A percentile compares a stretch with the other conserved stretches of the same genome.
These are phyloP conservation scores for Inosperma sp. DNA, from an alignment of 768 basidiomycete genomes.

Conservation along the genomic window DNA sequence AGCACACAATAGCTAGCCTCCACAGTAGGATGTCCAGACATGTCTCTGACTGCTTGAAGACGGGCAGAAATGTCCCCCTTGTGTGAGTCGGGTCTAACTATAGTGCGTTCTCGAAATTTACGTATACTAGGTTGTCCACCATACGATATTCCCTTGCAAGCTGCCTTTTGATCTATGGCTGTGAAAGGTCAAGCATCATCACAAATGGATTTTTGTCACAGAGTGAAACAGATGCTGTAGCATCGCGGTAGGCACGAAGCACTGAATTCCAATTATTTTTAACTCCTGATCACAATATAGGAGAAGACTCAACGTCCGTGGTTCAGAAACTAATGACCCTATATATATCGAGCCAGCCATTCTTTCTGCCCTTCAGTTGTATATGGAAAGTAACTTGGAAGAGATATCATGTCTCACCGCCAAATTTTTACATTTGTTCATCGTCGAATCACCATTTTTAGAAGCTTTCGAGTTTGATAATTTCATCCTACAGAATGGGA, in stretches of 20 bases:
- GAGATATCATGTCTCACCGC: slow-evolving; percentile 50
- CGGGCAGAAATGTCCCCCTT: slow-evolving; percentile 24
- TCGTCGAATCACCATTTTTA: slow-evolving; percentile 54
- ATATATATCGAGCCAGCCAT: slow-evolving; percentile 57
- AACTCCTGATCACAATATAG: slow-evolving; percentile 27
- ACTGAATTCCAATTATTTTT: slow-evolving; percentile 15
- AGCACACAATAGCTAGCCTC: slow-evolving; percentile 43
- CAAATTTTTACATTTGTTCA: slow-evolving; percentile 59
- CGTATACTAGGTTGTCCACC: slow-evolving; percentile 38
- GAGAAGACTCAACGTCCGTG: slow-evolving; percentile 43
- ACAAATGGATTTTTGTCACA: slow-evolving; percentile 44
- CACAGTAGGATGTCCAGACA: slow-evolving; percentile 41
- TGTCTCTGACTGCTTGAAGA: slow-evolving; percentile 35
- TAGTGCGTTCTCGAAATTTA: neutral
- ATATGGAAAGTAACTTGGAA: slow-evolving; percentile 44
- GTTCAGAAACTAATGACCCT: slow-evolving; percentile 46
- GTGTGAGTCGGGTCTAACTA: slow-evolving; percentile 33
- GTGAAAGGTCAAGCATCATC: slow-evolving; percentile 46
- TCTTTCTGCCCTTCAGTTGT: slow-evolving; percentile 48
- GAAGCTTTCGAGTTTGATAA: slow-evolving; percentile 69
- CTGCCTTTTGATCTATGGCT: slow-evolving; percentile 65
- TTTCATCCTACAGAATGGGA: slow-evolving; percentile 62
- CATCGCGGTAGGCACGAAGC: slow-evolving; percentile 63
- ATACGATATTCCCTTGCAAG: slow-evolving; percentile 57
- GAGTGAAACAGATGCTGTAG: slow-evolving; percentile 46